A percentile compares a stretch with the other conserved stretches of the same genome.
Conservation (phyloP, 2,329 filamentous ascomycete genomes). For the Diaporthe aspalathi region DNA sequence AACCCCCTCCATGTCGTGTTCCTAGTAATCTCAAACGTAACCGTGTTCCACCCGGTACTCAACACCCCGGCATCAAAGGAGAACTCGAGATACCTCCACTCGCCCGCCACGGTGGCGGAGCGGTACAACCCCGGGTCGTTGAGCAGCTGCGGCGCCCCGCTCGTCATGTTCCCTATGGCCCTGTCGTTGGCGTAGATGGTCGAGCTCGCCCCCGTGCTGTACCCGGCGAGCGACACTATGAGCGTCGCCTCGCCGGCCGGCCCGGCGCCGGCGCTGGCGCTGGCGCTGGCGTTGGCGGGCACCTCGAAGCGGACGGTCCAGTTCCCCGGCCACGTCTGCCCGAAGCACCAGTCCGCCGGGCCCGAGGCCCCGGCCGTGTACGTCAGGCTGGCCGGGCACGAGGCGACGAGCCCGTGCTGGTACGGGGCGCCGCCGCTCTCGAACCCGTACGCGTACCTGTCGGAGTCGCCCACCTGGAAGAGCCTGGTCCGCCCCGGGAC, state of each 20-base stretch:
- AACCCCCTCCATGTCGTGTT: constrained; percentile 45
- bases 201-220: constrained; percentile 59
- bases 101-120: constrained; percentile 58
- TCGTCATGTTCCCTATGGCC: constrained; percentile 55
- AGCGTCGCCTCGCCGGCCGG: constrained; percentile 47
- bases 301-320: constrained; percentile 50
- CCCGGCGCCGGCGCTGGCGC: too few species aligned
- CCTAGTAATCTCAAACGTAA: constrained; percentile 43
- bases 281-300: constrained; percentile 18
- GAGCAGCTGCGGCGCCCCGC: constrained; percentile 45
- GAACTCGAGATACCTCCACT: constrained; percentile 59
- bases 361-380: constrained; percentile 54
- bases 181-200: constrained; percentile 53
- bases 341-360: constrained; percentile 61
- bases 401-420: constrained; percentile 57
- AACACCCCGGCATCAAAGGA: constrained; percentile 42
- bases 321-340: constrained; percentile 53
- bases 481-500: constrained; percentile 53
- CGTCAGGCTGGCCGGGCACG: constrained; percentile 57
- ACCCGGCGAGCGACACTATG: constrained; percentile 57
- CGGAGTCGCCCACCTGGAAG: constrained; percentile 61
- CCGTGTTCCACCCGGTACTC: constrained; percentile 42
- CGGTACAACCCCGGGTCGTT: constrained; percentile 60
- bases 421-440: constrained; percentile 54
- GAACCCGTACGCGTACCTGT: constrained; percentile 59